Conservation (phyloP, 2,329 filamentous ascomycete species). For the Anthostomella pinea region DNA sequence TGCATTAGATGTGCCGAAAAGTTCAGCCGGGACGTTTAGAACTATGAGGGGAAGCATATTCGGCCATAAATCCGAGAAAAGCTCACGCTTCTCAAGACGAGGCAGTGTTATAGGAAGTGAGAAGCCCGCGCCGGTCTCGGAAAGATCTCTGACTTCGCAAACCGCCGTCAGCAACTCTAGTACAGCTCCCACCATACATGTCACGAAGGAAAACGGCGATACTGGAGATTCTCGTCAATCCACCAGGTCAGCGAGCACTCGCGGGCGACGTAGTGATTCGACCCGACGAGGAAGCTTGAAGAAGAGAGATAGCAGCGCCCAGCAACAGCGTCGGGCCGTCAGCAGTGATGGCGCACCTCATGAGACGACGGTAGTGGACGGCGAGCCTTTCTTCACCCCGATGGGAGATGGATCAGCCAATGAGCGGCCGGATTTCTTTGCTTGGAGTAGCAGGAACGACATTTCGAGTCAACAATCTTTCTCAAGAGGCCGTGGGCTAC, state of each 20-base stretch:
- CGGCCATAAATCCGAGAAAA: slow-evolving; percentile 53
- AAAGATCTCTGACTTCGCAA: slow-evolving; percentile 44
- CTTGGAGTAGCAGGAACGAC: slow-evolving; percentile 40
- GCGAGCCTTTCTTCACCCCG: slow-evolving; percentile 51
- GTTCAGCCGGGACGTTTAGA: slow-evolving; percentile 66
- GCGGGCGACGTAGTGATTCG: slow-evolving; percentile 45
- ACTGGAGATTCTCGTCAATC: slow-evolving; percentile 35
- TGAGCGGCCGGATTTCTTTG: slow-evolving; percentile 43
- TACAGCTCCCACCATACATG: slow-evolving; percentile 68
- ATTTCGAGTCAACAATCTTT: slow-evolving; percentile 40
- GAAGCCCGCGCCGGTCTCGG: slow-evolving; percentile 28
- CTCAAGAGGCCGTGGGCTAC: slow-evolving; percentile 41
- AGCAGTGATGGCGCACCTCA: slow-evolving; percentile 41
- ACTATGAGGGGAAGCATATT: slow-evolving; percentile 77
- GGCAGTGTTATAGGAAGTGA: slow-evolving; percentile 35
- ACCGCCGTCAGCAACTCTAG: slow-evolving; percentile 48
- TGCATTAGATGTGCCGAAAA: slow-evolving; percentile 60
- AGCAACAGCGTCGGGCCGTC: slow-evolving; percentile 42
- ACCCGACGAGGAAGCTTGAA: slow-evolving; percentile 50
- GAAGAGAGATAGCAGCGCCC: slow-evolving; percentile 50
- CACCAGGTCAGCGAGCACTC: slow-evolving; percentile 37
- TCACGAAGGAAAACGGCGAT: slow-evolving; percentile 63
- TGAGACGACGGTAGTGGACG: slow-evolving; percentile 45
- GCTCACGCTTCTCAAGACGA: slow-evolving; percentile 32
- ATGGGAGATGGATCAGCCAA: slow-evolving; percentile 36